These are phyloP conservation scores for Spizellomyces sp. DNA, from an alignment of 192 early-diverging fungal genomes.

Conservation along the genomic window DNA sequence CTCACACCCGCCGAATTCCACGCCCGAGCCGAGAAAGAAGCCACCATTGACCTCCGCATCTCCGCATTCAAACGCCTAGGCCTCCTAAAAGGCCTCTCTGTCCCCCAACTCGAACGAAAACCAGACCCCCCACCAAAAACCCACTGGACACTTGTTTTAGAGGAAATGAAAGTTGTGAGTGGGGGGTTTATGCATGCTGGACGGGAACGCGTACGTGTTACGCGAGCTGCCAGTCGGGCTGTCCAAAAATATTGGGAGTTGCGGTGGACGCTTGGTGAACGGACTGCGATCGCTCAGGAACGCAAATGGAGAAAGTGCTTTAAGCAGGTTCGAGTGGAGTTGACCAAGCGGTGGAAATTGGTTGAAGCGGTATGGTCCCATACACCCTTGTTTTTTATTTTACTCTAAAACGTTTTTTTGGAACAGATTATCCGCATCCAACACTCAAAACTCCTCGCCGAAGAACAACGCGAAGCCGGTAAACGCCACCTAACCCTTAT, in stretches of 20 bases:
- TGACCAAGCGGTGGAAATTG: slow-evolving; percentile 69
- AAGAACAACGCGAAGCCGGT: slow-evolving; percentile 61
- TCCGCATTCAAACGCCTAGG: slow-evolving; percentile 47
- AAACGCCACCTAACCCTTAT: slow-evolving; percentile 71
- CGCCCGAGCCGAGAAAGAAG: slow-evolving; percentile 39
- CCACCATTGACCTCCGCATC: slow-evolving; percentile 46
- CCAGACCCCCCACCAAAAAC: slow-evolving; percentile 42
- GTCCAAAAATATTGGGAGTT: slow-evolving; percentile 59
- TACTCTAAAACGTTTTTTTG: too few species aligned
- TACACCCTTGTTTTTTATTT: too few species aligned
- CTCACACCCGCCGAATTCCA: slow-evolving; percentile 51
- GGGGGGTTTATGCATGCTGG: slow-evolving; percentile 30
- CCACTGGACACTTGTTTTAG: slow-evolving; percentile 42
- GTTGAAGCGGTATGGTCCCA: slow-evolving; percentile 26
- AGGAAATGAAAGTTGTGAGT: slow-evolving; percentile 44
- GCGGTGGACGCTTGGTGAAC: slow-evolving; percentile 53
- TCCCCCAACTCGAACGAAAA: slow-evolving; percentile 23
- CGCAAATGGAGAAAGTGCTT: slow-evolving; percentile 40
- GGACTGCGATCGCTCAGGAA: slow-evolving; percentile 50
- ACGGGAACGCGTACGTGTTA: slow-evolving; percentile 49
- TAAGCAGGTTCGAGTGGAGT: slow-evolving; percentile 69
- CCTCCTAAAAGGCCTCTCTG: slow-evolving; percentile 36
- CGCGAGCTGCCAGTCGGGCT: slow-evolving; percentile 32
- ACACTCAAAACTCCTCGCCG: slow-evolving; percentile 58
- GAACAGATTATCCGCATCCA: slow-evolving; percentile 38